phyloP scores from a whole-genome alignment of 2,329 filamentous ascomycete genomes.

The Cadophora malorum region DNA sequence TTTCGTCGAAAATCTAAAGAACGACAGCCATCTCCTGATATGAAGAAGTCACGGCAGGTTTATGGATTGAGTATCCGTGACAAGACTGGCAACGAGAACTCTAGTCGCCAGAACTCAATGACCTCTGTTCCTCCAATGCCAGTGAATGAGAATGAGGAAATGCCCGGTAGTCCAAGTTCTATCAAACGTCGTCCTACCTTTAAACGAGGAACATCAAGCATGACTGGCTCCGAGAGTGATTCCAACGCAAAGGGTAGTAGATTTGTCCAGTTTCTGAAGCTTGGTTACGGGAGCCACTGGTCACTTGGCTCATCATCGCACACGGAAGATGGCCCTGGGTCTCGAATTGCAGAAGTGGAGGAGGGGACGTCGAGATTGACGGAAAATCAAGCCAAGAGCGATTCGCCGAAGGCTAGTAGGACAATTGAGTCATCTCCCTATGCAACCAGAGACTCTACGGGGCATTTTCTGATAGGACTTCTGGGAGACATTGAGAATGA shows the following conservation, averaged over 20 bases:
- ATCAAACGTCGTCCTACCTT: slow-evolving; percentile 28
- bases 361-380: neutral
- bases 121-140: slow-evolving; percentile 27
- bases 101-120: slow-evolving; percentile 10
- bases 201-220: slow-evolving; percentile 28
- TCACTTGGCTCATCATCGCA: slow-evolving; percentile 48
- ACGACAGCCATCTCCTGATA: slow-evolving; percentile 23
- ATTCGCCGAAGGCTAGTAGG: neutral
- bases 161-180: slow-evolving; percentile 16
- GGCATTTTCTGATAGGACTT: slow-evolving; percentile 72
- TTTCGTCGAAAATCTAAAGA: slow-evolving; percentile 47
- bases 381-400: neutral
- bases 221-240: slow-evolving; percentile 39
- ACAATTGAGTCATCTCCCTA: slow-evolving; percentile 15
- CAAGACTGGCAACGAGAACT: neutral
- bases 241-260: slow-evolving; percentile 44
- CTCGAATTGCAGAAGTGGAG: neutral
- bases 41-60: slow-evolving; percentile 28
- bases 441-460: slow-evolving; percentile 43
- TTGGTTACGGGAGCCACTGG: slow-evolving; percentile 74
- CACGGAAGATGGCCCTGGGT: slow-evolving; percentile 15
- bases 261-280: slow-evolving; percentile 68
- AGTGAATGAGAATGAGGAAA: slow-evolving; percentile 23
- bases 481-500: slow-evolving; percentile 66
- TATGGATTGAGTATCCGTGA: slow-evolving; percentile 25